Base-by-base conservation (phyloP, 306 rosid genomes). In the Quercus suber region DNA sequence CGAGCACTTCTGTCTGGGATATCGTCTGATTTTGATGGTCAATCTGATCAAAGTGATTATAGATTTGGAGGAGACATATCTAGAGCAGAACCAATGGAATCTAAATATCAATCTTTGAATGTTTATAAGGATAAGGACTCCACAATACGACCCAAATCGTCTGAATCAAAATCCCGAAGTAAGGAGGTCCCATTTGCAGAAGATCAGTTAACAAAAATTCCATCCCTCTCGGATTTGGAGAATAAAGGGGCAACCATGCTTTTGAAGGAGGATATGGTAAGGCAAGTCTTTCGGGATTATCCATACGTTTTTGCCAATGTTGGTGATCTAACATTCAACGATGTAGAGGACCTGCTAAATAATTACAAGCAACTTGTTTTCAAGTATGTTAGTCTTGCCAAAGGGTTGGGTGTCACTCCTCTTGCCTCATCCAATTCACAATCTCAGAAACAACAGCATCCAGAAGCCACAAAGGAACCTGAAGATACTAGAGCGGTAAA, bases 201-300 rank as follows among this genome's bases (percentile, higher is more conserved):
- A 58, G 90, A 87, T 64, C 81, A 84, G 76, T 86, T 51, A 73
- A 76, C 77, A 35, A 83, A 91, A 81, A 85, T 83, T 84, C 93
- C 92, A 60, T 91, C 98, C 76, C 96, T 93, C 84, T 87, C 94
- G 1, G 97, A 93, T 86, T 85, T 96, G 91, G 99, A 96, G 86
- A 87, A 86, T 75, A 92, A 89, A 89, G 99, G 98, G 25, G 99
- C 96, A 61, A 74, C 73, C 58, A 75, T 89, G 82, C 89, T 96
- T 61, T 81, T 90, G 60, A 93, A 90, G 81, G 96, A 96, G 82
- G 88, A 93, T 31, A 84, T 77, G 82, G 86, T 41, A 73, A 87
- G 83, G 82, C 96, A 91, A 81, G 90, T 85, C 71, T 96, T 96
- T 79, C 76, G 69, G 74, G 93, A 88, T 69, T 90, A 84, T 80